Conservation (phyloP, 352 stramenopile genomes). For the Globisporangium nodosum region DNA sequence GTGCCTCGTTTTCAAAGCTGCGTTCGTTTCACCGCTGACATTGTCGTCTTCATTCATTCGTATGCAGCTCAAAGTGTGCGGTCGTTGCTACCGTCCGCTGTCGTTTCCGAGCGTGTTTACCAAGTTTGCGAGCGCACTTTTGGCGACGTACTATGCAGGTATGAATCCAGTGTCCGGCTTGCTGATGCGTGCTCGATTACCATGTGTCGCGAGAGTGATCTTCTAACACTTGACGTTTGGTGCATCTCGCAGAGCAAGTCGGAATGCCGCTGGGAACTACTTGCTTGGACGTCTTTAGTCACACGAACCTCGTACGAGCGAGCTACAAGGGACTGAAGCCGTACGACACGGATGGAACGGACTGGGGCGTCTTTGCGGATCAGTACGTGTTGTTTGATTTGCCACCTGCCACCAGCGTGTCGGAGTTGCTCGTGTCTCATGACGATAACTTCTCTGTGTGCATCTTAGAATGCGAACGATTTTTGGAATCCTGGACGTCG, state of each 20-base stretch:
- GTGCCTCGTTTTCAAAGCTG: background rate
- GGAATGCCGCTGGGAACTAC: constrained; percentile 64
- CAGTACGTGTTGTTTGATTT: constrained; percentile 31
- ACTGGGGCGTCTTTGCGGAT: constrained; percentile 60
- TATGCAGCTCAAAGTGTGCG: constrained; percentile 23
- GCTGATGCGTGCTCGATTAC: background rate
- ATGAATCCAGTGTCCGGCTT: background rate
- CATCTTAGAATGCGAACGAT: constrained; percentile 63
- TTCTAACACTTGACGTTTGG: background rate
- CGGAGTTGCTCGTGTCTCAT: background rate
- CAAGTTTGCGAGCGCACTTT: constrained; percentile 66
- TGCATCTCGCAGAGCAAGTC: constrained; percentile 44
- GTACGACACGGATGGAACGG: constrained; percentile 52
- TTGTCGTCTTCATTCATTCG: background rate
- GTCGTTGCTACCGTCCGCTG: constrained; percentile 48
- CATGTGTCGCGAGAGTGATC: background rate
- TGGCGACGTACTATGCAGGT: constrained; percentile 76
- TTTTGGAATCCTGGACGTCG: constrained; percentile 70
- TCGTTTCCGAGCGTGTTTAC: constrained; percentile 72
- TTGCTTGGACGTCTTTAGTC: constrained; percentile 65
- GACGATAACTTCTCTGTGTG: background rate
- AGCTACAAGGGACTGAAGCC: constrained; percentile 72
- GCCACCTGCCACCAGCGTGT: background rate
- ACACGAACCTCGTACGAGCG: constrained; percentile 55
- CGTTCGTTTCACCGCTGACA: background rate